Base-by-base conservation (phyloP, 306 rosid species). In the Rosa rugosa region DNA sequence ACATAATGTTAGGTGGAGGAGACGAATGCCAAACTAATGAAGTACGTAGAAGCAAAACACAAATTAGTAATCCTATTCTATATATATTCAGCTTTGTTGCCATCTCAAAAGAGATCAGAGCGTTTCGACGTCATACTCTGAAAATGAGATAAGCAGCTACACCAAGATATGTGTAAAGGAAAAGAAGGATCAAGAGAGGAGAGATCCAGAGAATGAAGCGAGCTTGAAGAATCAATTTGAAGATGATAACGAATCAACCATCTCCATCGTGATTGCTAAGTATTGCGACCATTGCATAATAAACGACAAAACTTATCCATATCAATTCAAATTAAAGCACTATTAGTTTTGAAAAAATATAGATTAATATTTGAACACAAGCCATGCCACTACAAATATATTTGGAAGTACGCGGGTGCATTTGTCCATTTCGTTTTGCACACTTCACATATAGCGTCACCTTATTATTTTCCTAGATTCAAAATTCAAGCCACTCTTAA, bases 371-470 rank as follows among this genome's bases (percentile, higher is more conserved):
- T 31, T 62, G 67, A 27, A 69, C 73, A 45, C 56, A 1, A 50
- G 17, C 59, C 34, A 14, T 71, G 73, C 8, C 75, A 45, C 25
- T 70, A 51, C 76, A 72, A 50, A 27, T 71, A 27, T 7, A 42
- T 4, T 62, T 23, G 22, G 40, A 27, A 77, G 73, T 71, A 9
- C 75, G 77, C 62, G 79, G 62, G 41, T n/a, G 8, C 25, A 22
- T n/a, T 56, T 22, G 66, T 51, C 57, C 57, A 17, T 51, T 51
- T 51, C 57, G 9, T 51, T 51, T 51, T 46, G 50, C 50, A 46
- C 50, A 11, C 49, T 11, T 45, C 49, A 9, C 49, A 45, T 11
- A 11, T 46, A 46, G 50, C 16, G 50, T 46, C 50, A 46, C 4
- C 50, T 46, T 46, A 44, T 44, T 44, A 31, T 31, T 31, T 31